Evolutionary conservation across 352 stramenopile genomes (phyloP).

Genomic region (Phytophthora cryptogea): DNA sequence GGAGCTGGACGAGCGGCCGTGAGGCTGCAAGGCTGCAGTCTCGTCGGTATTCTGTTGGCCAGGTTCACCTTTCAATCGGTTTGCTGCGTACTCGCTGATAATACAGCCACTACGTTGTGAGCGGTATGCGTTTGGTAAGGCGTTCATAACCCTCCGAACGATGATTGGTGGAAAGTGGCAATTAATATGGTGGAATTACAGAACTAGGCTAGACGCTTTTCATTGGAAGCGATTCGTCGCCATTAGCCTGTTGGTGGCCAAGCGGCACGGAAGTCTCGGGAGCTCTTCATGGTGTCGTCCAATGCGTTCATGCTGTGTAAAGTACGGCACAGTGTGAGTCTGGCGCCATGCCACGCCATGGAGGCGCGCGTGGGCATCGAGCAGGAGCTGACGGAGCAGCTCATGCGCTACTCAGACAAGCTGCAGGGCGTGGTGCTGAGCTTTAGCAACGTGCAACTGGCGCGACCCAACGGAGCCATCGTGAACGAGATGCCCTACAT

Average conservation of each 20-base stretch:
- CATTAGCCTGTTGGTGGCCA: slow-evolving; percentile 24
- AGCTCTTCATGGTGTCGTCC: slow-evolving; percentile 15
- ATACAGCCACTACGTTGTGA: too few species aligned
- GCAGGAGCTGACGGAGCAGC: slow-evolving; percentile 69
- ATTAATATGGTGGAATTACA: background rate
- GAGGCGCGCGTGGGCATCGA: slow-evolving; percentile 73
- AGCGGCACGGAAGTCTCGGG: background rate
- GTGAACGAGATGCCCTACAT: slow-evolving; percentile 89
- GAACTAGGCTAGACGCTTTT: slow-evolving; percentile 15
- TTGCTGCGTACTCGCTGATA: too few species aligned
- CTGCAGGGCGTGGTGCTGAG: slow-evolving; percentile 74
- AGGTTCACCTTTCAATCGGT: too few species aligned
- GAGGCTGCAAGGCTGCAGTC: background rate
- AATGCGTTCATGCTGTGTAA: slow-evolving; percentile 67
- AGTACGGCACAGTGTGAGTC: slow-evolving; percentile 70
- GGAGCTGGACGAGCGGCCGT: slow-evolving; percentile 21
- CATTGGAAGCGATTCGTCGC: slow-evolving; percentile 36
- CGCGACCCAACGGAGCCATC: slow-evolving; percentile 60
- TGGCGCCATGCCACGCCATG: slow-evolving; percentile 73
- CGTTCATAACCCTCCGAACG: background rate
- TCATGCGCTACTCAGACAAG: slow-evolving; percentile 84
- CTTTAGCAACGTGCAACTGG: slow-evolving; percentile 71
- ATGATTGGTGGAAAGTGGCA: slow-evolving; percentile 10
- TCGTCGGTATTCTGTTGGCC: too few species aligned
- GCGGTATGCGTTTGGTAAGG: too few species aligned